Percentiles rank a stretch among this genome's conserved stretches.
Evolutionary conservation across 257 asterid genomes (phyloP).

Genomic region (Schizonepeta tenuifolia): DNA sequence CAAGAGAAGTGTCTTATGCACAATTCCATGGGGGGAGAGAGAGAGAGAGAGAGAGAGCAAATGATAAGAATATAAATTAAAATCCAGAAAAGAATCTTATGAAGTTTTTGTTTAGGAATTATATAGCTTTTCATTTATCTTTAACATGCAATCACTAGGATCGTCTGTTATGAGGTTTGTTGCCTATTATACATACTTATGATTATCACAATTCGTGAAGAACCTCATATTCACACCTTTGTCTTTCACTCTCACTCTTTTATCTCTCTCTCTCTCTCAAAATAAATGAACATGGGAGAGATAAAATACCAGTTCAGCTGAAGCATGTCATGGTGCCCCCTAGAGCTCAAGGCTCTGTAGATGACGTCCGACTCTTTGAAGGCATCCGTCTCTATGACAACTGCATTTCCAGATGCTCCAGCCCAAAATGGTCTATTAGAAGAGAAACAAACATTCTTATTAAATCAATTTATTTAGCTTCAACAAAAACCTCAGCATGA

Average conservation of each 20-base stretch:
- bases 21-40: too few relatives aligned
- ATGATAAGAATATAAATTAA: background rate
- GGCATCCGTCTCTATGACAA: constrained; percentile 93
- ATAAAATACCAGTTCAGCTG: constrained; percentile 88
- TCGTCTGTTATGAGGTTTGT: background rate
- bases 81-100: background rate
- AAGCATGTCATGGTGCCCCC: constrained; percentile 93
- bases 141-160: background rate
- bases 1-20: background rate
- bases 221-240: too few relatives aligned
- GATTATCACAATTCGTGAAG: background rate
- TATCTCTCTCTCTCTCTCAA: too few relatives aligned
- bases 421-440: constrained; percentile 83
- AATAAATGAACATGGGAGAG: background rate
- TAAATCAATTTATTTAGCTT: background rate
- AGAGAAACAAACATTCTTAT: constrained; percentile 3
- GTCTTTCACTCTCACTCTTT: too few relatives aligned
- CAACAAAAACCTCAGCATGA: too few relatives aligned
- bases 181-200: background rate
- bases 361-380: constrained; percentile 94
- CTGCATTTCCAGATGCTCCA: constrained; percentile 85
- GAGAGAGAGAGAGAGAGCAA: too few relatives aligned
- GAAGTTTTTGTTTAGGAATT: background rate
- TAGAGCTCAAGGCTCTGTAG: constrained; percentile 90
- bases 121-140: background rate